Conservation (phyloP, 1,284 basidiomycete species). For the Pseudozyma sp. region DNA sequence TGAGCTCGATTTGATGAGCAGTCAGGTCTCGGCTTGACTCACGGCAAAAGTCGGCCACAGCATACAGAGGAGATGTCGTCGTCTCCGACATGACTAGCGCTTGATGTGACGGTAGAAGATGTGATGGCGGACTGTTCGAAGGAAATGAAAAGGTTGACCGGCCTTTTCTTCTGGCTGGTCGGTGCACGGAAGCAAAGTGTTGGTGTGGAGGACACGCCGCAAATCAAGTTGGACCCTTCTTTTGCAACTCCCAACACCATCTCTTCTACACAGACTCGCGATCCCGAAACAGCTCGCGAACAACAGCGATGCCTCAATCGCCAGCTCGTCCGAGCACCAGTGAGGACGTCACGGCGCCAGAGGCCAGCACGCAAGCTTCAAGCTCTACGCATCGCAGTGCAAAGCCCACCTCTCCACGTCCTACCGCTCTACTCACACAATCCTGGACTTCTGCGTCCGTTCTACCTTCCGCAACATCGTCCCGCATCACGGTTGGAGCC, state of each 20-base stretch:
- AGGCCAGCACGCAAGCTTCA: slow-evolving; percentile 10
- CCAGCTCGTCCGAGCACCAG: slow-evolving; percentile 1
- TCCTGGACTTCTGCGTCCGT: slow-evolving; percentile 37
- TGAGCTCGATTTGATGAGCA: background rate
- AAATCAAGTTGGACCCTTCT: slow-evolving; percentile 6
- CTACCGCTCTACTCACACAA: slow-evolving; percentile 20
- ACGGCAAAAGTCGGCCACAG: slow-evolving; percentile 62
- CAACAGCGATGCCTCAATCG: slow-evolving; percentile 17
- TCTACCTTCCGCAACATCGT: slow-evolving; percentile 26
- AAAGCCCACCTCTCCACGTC: slow-evolving; percentile 9
- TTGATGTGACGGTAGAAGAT: background rate
- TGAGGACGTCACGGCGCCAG: background rate
- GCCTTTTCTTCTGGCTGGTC: background rate
- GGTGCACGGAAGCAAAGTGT: slow-evolving; percentile 13
- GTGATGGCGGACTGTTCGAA: background rate
- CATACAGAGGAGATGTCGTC: slow-evolving; percentile 36
- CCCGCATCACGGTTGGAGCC: slow-evolving; percentile 33
- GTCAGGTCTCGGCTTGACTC: slow-evolving; percentile 2
- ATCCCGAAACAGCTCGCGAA: background rate
- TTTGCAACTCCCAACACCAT: slow-evolving; percentile 2
- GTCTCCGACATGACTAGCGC: slow-evolving; percentile 1
- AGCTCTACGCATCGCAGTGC: slow-evolving; percentile 1
- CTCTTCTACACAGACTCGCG: background rate
- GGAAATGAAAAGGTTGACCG: background rate
- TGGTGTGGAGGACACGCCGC: slow-evolving; percentile 30